Conservation (phyloP, 306 rosid genomes). For the Lotus japonicus region DNA sequence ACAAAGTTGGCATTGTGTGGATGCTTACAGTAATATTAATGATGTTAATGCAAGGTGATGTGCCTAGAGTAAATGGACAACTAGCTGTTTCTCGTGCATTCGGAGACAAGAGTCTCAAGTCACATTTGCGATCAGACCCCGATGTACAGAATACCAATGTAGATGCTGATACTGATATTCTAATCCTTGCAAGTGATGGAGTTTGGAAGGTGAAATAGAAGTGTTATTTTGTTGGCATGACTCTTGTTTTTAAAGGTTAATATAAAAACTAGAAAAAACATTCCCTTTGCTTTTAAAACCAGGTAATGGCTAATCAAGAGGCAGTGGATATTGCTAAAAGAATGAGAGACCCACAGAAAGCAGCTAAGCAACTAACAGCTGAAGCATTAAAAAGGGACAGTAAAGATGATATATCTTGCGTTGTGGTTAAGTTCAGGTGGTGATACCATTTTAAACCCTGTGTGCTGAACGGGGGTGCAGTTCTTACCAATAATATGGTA, state of each 20-base stretch:
- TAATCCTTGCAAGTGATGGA: constrained; percentile 88
- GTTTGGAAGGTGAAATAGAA: constrained; percentile 74
- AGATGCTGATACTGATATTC: constrained; percentile 44
- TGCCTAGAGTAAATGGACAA: constrained; percentile 92
- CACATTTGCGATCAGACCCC: constrained; percentile 82
- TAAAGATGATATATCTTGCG: constrained; percentile 86
- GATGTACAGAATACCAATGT: constrained; percentile 38
- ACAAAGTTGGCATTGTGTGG: not conserved
- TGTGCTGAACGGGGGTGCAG: constrained; percentile 21
- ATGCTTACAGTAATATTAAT: constrained; percentile 13
- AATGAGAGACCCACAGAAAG: constrained; percentile 61
- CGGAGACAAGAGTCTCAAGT: constrained; percentile 91
- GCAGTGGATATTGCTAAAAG: constrained; percentile 77
- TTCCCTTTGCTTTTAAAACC: constrained; percentile 25
- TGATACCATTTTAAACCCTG: constrained; percentile 21
- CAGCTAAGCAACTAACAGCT: constrained; percentile 68
- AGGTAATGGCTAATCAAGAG: constrained; percentile 91
- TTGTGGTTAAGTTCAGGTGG: constrained; percentile 71
- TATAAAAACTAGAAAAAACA: not conserved
- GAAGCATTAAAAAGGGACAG: constrained; percentile 82
- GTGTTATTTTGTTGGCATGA: not conserved
- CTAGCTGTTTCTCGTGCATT: constrained; percentile 95
- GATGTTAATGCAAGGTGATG: constrained; percentile 54
- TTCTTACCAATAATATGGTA: constrained; percentile 37
- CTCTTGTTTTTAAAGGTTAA: not conserved